Conservation (phyloP, 2,329 filamentous ascomycete genomes). For the Claviceps monticola region DNA sequence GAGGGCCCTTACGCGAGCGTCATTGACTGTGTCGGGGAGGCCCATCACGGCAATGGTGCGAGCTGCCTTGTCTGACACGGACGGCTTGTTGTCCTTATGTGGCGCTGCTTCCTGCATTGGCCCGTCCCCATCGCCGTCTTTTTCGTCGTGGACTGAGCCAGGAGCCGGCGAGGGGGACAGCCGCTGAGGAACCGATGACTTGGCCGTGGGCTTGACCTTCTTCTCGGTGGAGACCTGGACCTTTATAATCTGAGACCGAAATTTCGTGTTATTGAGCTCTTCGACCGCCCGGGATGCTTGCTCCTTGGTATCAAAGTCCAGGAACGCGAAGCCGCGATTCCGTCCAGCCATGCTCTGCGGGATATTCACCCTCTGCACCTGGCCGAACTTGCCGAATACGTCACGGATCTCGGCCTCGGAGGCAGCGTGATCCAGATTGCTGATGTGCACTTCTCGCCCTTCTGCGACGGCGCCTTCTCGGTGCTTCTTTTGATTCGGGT, state of each 20-base stretch:
- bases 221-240: slow-evolving; percentile 47
- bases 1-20: slow-evolving; percentile 62
- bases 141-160: slow-evolving; percentile 19
- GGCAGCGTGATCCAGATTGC: slow-evolving; percentile 47
- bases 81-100: slow-evolving; percentile 17
- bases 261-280: slow-evolving; percentile 56
- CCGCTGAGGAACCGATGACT: slow-evolving; percentile 21
- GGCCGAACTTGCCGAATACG: slow-evolving; percentile 63
- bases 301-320: slow-evolving; percentile 60
- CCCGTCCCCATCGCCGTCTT: slow-evolving; percentile 20
- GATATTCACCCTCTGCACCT: slow-evolving; percentile 57
- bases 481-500: slow-evolving; percentile 64
- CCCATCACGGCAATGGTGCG: slow-evolving; percentile 73
- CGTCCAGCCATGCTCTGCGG: slow-evolving; percentile 53
- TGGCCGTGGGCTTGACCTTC: slow-evolving; percentile 43
- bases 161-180: slow-evolving; percentile 20
- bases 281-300: slow-evolving; percentile 52
- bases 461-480: slow-evolving; percentile 74
- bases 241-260: slow-evolving; percentile 52
- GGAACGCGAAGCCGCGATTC: slow-evolving; percentile 65
- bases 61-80: slow-evolving; percentile 37
- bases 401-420: slow-evolving; percentile 56
- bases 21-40: slow-evolving; percentile 84
- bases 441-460: slow-evolving; percentile 72
- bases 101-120: slow-evolving; percentile 20